phyloP scores from a whole-genome alignment of 805 yeast species.

The Candida adriatica region DNA sequence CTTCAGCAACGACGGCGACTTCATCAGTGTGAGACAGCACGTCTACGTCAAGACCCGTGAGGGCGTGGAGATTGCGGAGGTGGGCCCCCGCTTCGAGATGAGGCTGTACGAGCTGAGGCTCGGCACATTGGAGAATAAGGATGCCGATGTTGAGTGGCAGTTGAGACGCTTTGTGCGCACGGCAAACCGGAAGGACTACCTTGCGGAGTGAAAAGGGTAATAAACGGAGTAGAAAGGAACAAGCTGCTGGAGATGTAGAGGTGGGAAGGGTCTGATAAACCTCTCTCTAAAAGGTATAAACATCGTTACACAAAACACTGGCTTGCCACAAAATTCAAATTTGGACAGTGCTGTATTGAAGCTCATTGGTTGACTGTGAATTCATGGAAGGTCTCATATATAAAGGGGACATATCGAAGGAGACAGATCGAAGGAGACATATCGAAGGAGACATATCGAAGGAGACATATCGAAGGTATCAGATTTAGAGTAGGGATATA shows the following conservation, averaged over 20 bases:
- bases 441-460: too few species aligned
- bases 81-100: conserved; percentile 99
- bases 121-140: conserved; percentile 91
- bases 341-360: too few species aligned
- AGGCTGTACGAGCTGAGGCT: conserved; percentile 78
- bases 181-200: conserved; percentile 89
- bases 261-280: too few species aligned
- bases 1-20: conserved; percentile 86
- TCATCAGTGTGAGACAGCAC: conserved; percentile 91
- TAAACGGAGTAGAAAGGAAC: background rate
- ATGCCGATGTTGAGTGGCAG: conserved; percentile 98
- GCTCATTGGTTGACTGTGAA: too few species aligned
- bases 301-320: too few species aligned
- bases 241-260: background rate
- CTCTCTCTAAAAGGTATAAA: too few species aligned
- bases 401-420: too few species aligned
- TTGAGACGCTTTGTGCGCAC: conserved; percentile 89
- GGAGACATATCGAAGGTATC: too few species aligned
- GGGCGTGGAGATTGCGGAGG: conserved; percentile 86
- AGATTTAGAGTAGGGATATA: too few species aligned
- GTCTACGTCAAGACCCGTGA: conserved; percentile 86
- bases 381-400: too few species aligned
- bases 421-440: too few species aligned
- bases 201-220: conserved; percentile 25
- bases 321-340: too few species aligned